phyloP scores from a whole-genome alignment of 129 eudicot species.

The Mikania micrantha region DNA sequence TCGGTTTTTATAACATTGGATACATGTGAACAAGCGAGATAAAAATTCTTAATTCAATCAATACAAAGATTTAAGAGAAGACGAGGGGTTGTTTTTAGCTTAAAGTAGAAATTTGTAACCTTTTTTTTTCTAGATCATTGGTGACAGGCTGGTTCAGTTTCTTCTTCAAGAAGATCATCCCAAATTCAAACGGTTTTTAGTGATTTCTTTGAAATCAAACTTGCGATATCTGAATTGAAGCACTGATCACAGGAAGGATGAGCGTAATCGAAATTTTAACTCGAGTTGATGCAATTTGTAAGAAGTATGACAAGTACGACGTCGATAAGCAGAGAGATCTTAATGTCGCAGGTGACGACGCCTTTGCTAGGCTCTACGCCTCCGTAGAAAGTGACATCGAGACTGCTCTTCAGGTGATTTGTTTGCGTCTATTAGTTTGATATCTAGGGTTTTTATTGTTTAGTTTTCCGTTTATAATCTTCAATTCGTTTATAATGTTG shows the following conservation, averaged over 20 bases:
- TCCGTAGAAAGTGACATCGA: constrained; percentile 80
- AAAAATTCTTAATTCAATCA: background rate
- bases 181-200: constrained; percentile 16
- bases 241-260: constrained; percentile 28
- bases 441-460: constrained; percentile 34
- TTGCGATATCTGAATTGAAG: background rate
- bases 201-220: constrained; percentile 7
- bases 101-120: too few species aligned
- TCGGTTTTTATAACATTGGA: too few species aligned
- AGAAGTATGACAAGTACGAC: constrained; percentile 93
- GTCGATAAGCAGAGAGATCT: constrained; percentile 72
- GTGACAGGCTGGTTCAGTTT: constrained; percentile 27
- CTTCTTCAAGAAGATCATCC: constrained; percentile 2
- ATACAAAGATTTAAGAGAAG: background rate
- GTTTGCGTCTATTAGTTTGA: background rate
- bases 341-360: constrained; percentile 80
- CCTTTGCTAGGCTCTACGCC: constrained; percentile 84
- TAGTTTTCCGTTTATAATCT: background rate
- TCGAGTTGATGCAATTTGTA: constrained; percentile 89
- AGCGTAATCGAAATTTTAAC: constrained; percentile 88
- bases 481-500: background rate
- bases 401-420: constrained; percentile 63
- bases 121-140: too few species aligned
- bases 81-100: constrained; percentile 11
- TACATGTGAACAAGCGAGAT: too few species aligned